A percentile compares a stretch with the other conserved stretches of the same genome.
phyloP scores from a whole-genome alignment of 2,329 filamentous ascomycete species.

The Beauveria medogensis region DNA sequence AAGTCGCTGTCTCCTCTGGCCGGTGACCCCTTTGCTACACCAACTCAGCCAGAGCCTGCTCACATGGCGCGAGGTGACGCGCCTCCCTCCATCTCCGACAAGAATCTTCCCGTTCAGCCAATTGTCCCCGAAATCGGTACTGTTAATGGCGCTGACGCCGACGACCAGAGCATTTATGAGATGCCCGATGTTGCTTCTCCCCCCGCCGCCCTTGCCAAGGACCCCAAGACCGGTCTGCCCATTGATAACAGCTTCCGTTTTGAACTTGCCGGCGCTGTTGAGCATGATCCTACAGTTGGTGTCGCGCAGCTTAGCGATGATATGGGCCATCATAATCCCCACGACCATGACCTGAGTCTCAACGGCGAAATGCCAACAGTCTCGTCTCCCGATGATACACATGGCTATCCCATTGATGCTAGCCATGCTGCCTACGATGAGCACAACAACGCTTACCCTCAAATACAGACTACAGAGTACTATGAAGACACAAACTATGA shows the following conservation, averaged over 20 bases:
- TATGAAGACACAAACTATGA: conserved; percentile 25
- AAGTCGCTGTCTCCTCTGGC: conserved; percentile 31
- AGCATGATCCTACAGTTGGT: conserved; percentile 7
- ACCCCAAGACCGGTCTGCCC: conserved; percentile 17
- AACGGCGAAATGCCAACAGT: conserved; percentile 27
- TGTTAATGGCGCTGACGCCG: conserved; percentile 19
- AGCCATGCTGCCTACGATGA: conserved; percentile 13
- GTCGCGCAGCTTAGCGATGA: conserved; percentile 15
- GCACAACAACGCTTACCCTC: conserved; percentile 17
- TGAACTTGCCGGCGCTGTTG: conserved; percentile 12
- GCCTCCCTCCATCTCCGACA: conserved; percentile 18
- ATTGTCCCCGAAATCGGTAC: conserved; percentile 33
- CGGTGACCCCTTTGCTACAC: conserved; percentile 28
- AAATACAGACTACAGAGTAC: conserved; percentile 24
- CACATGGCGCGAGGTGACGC: conserved; percentile 14
- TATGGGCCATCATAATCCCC: conserved; percentile 19
- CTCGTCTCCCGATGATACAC: conserved; percentile 15
- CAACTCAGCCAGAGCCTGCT: conserved; percentile 22
- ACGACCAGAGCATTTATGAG: conserved; percentile 18
- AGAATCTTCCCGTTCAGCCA: conserved; percentile 23
- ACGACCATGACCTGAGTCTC: conserved; percentile 25
- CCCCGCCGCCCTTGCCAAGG: conserved; percentile 21
- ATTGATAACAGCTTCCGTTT: conserved; percentile 13
- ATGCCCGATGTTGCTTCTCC: conserved; percentile 24
- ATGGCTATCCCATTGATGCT: conserved; percentile 12